Base-by-base conservation (phyloP, 1,284 basidiomycete species). In the Tremellales sp. region DNA sequence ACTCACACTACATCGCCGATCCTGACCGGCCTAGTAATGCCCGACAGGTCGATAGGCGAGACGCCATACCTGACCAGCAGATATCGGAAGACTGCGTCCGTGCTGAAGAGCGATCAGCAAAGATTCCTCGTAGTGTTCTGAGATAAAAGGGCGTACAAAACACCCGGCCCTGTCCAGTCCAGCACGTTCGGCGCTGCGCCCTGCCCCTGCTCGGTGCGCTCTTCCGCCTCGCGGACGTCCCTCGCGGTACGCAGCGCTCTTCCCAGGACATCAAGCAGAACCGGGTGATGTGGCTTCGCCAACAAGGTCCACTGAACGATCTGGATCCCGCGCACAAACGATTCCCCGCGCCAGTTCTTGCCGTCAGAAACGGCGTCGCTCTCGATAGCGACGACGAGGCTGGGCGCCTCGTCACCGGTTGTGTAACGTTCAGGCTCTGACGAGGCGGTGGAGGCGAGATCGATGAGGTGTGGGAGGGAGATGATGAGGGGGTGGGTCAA, bases 301-400 rank as follows among this genome's bases (percentile, higher is more conserved):
- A 52, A 32, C 9, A 66, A 54, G 2, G 60, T 57, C 64, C 64
- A 66, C 45, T 66, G 64, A 0, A 56, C 56, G 32, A 66, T 19
- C 36, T 62, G 60, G 3, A 64, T 33, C 6, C 55, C 54, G 6
- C 63, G 37, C 12, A 45, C 53, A 39, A 54, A 64, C 3, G 49
- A 47, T 18, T 57, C 48, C 8, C 40, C 39, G n/a, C 48, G 33
- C 51, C 53, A 56, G 35, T 57, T 39, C 12, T 26, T 27, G 12
- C 22, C 25, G 2, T 29, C 28, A 21, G 25, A 22, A 5, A 45
- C 42, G 3, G 50, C 39, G 37, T 60, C 57, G 1, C 36, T 33
- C 38, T 63, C 61, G 9, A 59, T 25, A 18, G 57, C 47, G n/a
- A 61, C 42, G 18, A 61, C 43, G 31, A 60, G 1, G 43, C 44